Base-by-base conservation (phyloP, 768 basidiomycete species). In the Pleurotus sapidus region DNA sequence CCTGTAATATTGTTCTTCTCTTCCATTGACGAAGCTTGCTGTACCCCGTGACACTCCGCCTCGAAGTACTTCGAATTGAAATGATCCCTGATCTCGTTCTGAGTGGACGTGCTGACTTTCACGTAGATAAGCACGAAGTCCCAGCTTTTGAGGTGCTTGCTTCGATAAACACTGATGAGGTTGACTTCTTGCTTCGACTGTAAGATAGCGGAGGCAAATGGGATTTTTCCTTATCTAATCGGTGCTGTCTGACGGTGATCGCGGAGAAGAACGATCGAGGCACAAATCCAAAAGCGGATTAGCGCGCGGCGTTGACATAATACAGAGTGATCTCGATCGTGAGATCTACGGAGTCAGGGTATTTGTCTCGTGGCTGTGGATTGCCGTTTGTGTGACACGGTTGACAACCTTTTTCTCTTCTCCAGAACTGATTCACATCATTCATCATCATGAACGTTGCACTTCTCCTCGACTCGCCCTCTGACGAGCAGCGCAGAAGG, bases 381-480 rank as follows among this genome's bases (percentile, higher is more conserved):
- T 54, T 54, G 39, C 51, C 51, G 49, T 51, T 51, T 51, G 49
- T 51, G 49, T 51, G 23, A 30, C 49, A 34, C 23, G 51, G 23
- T 20, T 42, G 24, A 38, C 12, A 38, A 34, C 39, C 17, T 54
- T 38, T 54, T 54, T 50, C 38, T 50, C 49, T 50, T 37, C 49
- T 50, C 20, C 30, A 9, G 9, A 11, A 34, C 42, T 54, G 51
- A 46, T 58, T 23, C 42, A 18, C 23, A 59, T 55, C 37, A 60
- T 53, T 42, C 24, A 17, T 34, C 51, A 54, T 17, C 51, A 54
- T 54, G 51, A 87, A 89, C 71, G 84, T 89, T 62, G 82, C 83
- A 20, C 79, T 89, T 57, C 73, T 89, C 23, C 86, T 88, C 62
- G 85, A 86, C 69, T 83, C 86, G 0, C 87, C 87, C 49, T 86